phyloP scores from a whole-genome alignment of 805 yeast species.

The Saccharomycopsis guyanensis region DNA sequence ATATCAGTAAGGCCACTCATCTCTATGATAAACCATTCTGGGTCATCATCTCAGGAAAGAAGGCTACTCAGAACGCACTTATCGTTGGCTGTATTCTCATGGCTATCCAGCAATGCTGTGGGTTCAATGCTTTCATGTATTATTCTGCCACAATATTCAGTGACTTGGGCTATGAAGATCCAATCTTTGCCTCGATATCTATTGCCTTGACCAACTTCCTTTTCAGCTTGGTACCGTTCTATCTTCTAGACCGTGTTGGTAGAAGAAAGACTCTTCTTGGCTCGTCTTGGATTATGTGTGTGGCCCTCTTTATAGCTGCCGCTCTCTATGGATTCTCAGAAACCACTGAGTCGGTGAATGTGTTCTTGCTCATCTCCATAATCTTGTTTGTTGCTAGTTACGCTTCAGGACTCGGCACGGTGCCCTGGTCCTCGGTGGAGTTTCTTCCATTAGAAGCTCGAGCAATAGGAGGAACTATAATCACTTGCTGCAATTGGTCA shows the following conservation, averaged over 20 bases:
- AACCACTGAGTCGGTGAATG: background rate
- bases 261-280: slow-evolving; percentile 41
- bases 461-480: slow-evolving; percentile 35
- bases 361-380: slow-evolving; percentile 28
- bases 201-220: slow-evolving; percentile 48
- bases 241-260: slow-evolving; percentile 44
- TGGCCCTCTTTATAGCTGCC: slow-evolving; percentile 30
- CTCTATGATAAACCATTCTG: slow-evolving; percentile 30
- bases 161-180: slow-evolving; percentile 42
- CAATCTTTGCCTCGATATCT: slow-evolving; percentile 47
- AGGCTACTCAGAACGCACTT: slow-evolving; percentile 32
- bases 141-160: slow-evolving; percentile 52
- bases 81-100: slow-evolving; percentile 44
- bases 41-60: slow-evolving; percentile 20
- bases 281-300: slow-evolving; percentile 34
- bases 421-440: slow-evolving; percentile 41
- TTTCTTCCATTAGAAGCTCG: slow-evolving; percentile 36
- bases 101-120: slow-evolving; percentile 54
- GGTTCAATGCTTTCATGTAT: slow-evolving; percentile 57
- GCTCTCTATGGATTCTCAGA: background rate
- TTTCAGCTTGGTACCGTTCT: slow-evolving; percentile 47
- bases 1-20: slow-evolving; percentile 30
- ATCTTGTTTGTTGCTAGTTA: slow-evolving; percentile 34
- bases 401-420: slow-evolving; percentile 37
- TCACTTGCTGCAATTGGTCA: slow-evolving; percentile 37